These are phyloP conservation scores for Tulasnella sp. DNA, from an alignment of 768 basidiomycete genomes.

Conservation along the genomic window DNA sequence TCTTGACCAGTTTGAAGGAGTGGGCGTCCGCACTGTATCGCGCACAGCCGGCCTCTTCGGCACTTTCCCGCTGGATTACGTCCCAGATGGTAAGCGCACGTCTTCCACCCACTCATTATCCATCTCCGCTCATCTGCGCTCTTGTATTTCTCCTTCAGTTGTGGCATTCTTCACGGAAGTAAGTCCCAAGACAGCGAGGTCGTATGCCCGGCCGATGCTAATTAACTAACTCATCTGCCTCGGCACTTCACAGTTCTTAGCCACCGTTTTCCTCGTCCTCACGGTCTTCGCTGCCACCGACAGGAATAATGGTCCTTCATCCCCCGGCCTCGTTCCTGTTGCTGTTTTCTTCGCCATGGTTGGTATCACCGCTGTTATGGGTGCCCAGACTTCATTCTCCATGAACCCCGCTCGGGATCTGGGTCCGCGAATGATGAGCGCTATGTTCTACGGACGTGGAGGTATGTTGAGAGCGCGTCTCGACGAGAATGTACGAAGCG, in stretches of 20 bases:
- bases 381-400: conserved; percentile 68
- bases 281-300: conserved; percentile 60
- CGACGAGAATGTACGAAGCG: background rate
- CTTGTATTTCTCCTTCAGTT: conserved; percentile 39
- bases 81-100: conserved; percentile 43
- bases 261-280: conserved; percentile 58
- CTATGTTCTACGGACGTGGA: conserved; percentile 56
- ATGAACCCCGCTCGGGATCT: conserved; percentile 75
- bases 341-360: conserved; percentile 60
- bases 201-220: background rate
- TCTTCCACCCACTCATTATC: background rate
- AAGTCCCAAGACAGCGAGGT: background rate
- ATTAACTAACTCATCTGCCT: conserved; percentile 11
- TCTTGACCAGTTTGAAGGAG: conserved; percentile 61
- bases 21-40: conserved; percentile 42
- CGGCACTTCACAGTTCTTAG: conserved; percentile 53
- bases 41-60: conserved; percentile 63
- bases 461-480: conserved; percentile 44
- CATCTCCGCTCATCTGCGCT: background rate
- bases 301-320: conserved; percentile 54
- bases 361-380: conserved; percentile 62
- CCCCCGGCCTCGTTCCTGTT: conserved; percentile 58
- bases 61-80: conserved; percentile 53
- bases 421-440: conserved; percentile 67
- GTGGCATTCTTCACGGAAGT: conserved; percentile 49